Conservation (phyloP, 1,284 basidiomycete species). For the Naganishia cerealis region DNA sequence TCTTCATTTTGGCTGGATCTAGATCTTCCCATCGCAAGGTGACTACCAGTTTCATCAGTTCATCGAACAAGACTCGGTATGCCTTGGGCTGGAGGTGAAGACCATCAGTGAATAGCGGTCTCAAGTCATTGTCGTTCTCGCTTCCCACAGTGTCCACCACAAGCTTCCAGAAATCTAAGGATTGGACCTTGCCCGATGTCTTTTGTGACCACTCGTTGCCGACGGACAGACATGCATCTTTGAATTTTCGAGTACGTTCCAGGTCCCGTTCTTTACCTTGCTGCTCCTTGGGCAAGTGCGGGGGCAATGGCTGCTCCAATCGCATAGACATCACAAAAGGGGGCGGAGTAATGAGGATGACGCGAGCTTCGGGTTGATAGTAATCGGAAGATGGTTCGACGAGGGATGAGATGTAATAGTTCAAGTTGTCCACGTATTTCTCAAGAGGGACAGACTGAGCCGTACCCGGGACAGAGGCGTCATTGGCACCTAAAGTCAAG, state of each 20-base stretch:
- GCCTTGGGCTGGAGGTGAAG: constrained; percentile 72
- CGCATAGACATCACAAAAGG: constrained; percentile 68
- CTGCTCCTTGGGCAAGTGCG: constrained; percentile 34
- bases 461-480: constrained; percentile 63
- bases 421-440: constrained; percentile 68
- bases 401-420: constrained; percentile 64
- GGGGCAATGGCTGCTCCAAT: constrained; percentile 13
- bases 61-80: constrained; percentile 70
- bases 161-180: constrained; percentile 69
- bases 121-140: constrained; percentile 55
- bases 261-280: constrained; percentile 61
- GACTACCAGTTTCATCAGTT: constrained; percentile 62
- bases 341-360: constrained; percentile 79
- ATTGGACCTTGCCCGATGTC: constrained; percentile 55
- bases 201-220: constrained; percentile 52
- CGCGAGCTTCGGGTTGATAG: constrained; percentile 70
- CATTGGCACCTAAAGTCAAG: constrained; percentile 63
- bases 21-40: constrained; percentile 61
- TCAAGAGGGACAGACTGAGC: constrained; percentile 62
- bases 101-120: constrained; percentile 62
- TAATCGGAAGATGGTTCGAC: constrained; percentile 63
- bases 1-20: constrained; percentile 52
- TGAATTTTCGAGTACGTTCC: constrained; percentile 66
- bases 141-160: constrained; percentile 68
- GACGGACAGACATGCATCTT: constrained; percentile 66